Conservation (phyloP, 768 basidiomycete species). For the Agrocybe pediades region DNA sequence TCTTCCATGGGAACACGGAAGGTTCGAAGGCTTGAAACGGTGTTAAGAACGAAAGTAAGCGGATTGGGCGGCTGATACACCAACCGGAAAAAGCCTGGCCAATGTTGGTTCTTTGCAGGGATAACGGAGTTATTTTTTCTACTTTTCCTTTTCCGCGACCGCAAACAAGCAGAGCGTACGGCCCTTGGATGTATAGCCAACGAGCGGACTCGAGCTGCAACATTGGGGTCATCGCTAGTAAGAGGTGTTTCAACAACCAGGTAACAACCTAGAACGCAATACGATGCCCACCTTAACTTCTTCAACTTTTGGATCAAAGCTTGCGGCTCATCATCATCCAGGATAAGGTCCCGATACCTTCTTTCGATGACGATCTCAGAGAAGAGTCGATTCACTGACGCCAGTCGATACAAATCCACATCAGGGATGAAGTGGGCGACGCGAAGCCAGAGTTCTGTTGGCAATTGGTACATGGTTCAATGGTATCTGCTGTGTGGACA, state of each 20-base stretch:
- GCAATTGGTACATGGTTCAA: slow-evolving; percentile 13
- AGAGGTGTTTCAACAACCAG: not conserved
- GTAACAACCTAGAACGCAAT: not conserved
- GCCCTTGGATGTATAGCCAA: slow-evolving; percentile 21
- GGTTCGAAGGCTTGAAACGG: slow-evolving; percentile 5
- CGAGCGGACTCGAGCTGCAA: slow-evolving; percentile 14
- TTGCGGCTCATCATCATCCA: slow-evolving; percentile 19
- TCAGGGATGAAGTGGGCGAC: slow-evolving; percentile 21
- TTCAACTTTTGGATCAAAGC: slow-evolving; percentile 8
- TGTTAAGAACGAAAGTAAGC: not conserved
- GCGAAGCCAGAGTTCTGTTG: slow-evolving; percentile 25
- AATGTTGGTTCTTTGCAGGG: slow-evolving; percentile 9
- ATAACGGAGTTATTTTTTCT: slow-evolving; percentile 3
- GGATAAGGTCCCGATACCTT: slow-evolving; percentile 16
- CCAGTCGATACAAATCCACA: slow-evolving; percentile 12
- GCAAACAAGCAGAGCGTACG: slow-evolving; percentile 22
- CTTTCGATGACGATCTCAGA: slow-evolving; percentile 16
- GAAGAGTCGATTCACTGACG: slow-evolving; percentile 18
- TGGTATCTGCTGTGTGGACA: not conserved
- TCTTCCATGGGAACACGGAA: slow-evolving; percentile 5
- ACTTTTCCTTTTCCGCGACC: slow-evolving; percentile 8
- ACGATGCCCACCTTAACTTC: slow-evolving; percentile 17
- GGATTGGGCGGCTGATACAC: not conserved
- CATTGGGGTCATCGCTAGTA: slow-evolving; percentile 9
- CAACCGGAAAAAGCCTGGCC: slow-evolving; percentile 17